These are phyloP conservation scores for Aspergillus pseudoglaucus DNA, from an alignment of 2,329 filamentous ascomycete species.

Conservation along the genomic window DNA sequence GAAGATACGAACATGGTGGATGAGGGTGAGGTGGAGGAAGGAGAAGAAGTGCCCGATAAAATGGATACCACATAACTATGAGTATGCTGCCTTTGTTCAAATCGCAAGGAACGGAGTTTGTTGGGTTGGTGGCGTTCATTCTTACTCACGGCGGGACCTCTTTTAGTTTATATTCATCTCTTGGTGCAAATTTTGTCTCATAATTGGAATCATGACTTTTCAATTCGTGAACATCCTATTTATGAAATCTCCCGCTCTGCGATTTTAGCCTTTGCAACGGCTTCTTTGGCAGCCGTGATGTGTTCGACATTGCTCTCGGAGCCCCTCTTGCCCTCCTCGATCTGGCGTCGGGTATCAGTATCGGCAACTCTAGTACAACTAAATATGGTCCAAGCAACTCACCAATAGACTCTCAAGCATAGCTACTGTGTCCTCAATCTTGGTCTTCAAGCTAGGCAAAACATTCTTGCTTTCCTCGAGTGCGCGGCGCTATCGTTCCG, in stretches of 20 bases:
- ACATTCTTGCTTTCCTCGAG: slow-evolving; percentile 83
- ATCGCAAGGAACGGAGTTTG: slow-evolving; percentile 24
- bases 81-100: slow-evolving; percentile 7
- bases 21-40: slow-evolving; percentile 41
- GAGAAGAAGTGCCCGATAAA: slow-evolving; percentile 51
- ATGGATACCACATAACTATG: slow-evolving; percentile 57
- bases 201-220: not conserved
- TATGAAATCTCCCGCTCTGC: slow-evolving; percentile 34
- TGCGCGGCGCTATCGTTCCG: slow-evolving; percentile 58
- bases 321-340: slow-evolving; percentile 36
- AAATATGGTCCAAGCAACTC: slow-evolving; percentile 33
- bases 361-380: not conserved
- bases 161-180: slow-evolving; percentile 15
- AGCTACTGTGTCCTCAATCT: slow-evolving; percentile 64
- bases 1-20: slow-evolving; percentile 59
- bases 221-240: slow-evolving; percentile 6
- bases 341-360: slow-evolving; percentile 14
- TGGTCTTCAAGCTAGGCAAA: slow-evolving; percentile 63
- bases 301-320: slow-evolving; percentile 34
- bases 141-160: slow-evolving; percentile 4
- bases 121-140: slow-evolving; percentile 16
- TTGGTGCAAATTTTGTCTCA: not conserved
- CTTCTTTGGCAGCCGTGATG: slow-evolving; percentile 37
- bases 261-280: slow-evolving; percentile 34
- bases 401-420: slow-evolving; percentile 74